A percentile compares a stretch with the other conserved stretches of the same genome.
Evolutionary conservation across 2,329 filamentous ascomycete species (phyloP).

Genomic region (Saccharata proteae): DNA sequence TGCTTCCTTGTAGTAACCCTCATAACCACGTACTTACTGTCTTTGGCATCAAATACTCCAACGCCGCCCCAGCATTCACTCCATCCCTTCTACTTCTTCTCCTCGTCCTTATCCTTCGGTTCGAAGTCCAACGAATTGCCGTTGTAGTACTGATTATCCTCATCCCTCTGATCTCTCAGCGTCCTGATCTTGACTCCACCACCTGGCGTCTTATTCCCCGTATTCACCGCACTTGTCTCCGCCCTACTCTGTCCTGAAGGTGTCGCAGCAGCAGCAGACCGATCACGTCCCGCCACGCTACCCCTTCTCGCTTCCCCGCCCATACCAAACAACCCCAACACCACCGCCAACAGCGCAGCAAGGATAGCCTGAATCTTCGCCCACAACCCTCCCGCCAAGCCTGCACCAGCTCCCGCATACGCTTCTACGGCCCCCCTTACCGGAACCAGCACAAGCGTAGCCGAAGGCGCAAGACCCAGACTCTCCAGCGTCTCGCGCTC

Average conservation of each 20-base stretch:
- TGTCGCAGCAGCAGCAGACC: conserved; percentile 4
- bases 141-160: conserved; percentile 62
- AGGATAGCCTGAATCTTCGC: conserved; percentile 5
- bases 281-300: conserved; percentile 14
- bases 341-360: conserved; percentile 5
- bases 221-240: conserved; percentile 10
- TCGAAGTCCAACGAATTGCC: conserved; percentile 74
- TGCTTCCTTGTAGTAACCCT: too few species aligned
- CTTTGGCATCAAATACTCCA: too few species aligned
- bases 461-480: conserved; percentile 63
- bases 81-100: conserved; percentile 24
- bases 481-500: conserved; percentile 57
- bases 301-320: conserved; percentile 11
- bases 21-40: too few species aligned
- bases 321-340: not conserved
- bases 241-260: conserved; percentile 6
- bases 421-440: conserved; percentile 49
- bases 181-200: conserved; percentile 30
- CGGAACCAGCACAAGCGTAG: conserved; percentile 72
- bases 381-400: conserved; percentile 19
- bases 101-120: conserved; percentile 46
- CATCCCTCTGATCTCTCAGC: conserved; percentile 32
- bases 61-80: not conserved
- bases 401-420: conserved; percentile 33
- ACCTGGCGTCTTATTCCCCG: conserved; percentile 8